Evolutionary conservation across 2,329 filamentous ascomycete genomes (phyloP), one percentile per base, ranked within the genome.

Genomic region (Fusarium papillatum): DNA sequence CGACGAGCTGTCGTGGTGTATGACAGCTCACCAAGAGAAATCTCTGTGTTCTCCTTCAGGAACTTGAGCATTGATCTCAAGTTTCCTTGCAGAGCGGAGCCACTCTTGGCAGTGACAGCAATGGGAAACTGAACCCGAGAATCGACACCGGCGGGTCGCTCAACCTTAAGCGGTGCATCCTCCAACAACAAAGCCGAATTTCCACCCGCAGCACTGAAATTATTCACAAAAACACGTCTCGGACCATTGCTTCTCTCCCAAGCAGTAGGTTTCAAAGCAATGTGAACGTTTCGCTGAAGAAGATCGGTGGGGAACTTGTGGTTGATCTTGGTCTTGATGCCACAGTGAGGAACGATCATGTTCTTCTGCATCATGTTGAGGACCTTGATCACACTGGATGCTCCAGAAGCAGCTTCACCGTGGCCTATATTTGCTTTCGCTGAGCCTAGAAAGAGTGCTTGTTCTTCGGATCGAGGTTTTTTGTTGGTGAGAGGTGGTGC

Each of bases 161-260:
- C 24, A 0, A 48, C 29, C 22, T 59, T 66, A 0, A 43, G 50
- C 0, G 90, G 88, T 2, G 87, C 87, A 7, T 90, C 86, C 77
- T 94, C 91, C 1, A 95, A 76, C 19, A 94, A 80, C 41, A 95
- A 79, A 19, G 91, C 91, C 2, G 92, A 93, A 82, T 95, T 95
- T 14, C 93, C 93, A 76, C 93, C 93, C 50, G 93, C 92, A 9
- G 93, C 93, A 73, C 90, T 90, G 79, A 94, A 94, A 83, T 93
- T 94, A 83, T 95, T 95, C 72, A 93, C 83, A 76, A 90, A 89
- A 11, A 89, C 83, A 5, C 86, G 82, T 55, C 88, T 84, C 0
- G 85, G 86, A 74, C 85, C 87, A 3, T 11, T 86, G 24, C 85
- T 31, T 76, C 78, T 78, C 86, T 82, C 84, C 82, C 90, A 88